These are phyloP conservation scores for Phialocephala sp. DNA, from an alignment of 2,329 filamentous ascomycete genomes.

Conservation along the genomic window DNA sequence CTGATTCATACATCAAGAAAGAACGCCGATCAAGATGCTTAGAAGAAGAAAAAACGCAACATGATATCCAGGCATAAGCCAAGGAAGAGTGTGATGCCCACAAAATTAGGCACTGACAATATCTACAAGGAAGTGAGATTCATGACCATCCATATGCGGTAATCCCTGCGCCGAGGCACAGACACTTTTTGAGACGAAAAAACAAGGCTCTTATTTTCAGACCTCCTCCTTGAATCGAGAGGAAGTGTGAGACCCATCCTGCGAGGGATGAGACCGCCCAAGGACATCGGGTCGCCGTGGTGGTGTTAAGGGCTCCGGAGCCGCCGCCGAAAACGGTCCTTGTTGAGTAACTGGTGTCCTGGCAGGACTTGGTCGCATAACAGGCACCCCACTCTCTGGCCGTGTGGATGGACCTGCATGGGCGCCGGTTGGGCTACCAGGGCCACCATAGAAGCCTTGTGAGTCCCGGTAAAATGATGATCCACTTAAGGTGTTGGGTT, in stretches of 20 bases:
- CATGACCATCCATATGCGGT: constrained; percentile 31
- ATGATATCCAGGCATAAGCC: constrained; percentile 28
- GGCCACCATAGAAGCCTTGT: constrained; percentile 48
- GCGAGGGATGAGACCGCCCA: constrained; percentile 50
- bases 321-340: constrained; percentile 49
- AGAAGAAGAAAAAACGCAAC: constrained; percentile 19
- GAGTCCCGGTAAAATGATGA: constrained; percentile 61
- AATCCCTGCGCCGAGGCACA: constrained; percentile 25
- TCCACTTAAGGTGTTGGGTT: constrained; percentile 50
- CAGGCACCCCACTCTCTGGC: constrained; percentile 60
- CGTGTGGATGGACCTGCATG: constrained; percentile 44
- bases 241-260: constrained; percentile 52
- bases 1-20: constrained; percentile 34
- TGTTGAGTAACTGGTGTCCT: constrained; percentile 65
- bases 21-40: constrained; percentile 40
- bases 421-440: constrained; percentile 29
- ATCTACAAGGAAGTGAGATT: constrained; percentile 36
- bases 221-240: constrained; percentile 46
- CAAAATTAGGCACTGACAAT: constrained; percentile 18
- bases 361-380: constrained; percentile 69
- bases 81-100: constrained; percentile 21
- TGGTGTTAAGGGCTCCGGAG: constrained; percentile 28
- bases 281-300: constrained; percentile 42
- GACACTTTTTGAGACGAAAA: constrained; percentile 26
- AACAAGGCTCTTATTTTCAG: constrained; percentile 39